Base-by-base conservation (phyloP, 2,329 filamentous ascomycete genomes). In the Alternaria solani region DNA sequence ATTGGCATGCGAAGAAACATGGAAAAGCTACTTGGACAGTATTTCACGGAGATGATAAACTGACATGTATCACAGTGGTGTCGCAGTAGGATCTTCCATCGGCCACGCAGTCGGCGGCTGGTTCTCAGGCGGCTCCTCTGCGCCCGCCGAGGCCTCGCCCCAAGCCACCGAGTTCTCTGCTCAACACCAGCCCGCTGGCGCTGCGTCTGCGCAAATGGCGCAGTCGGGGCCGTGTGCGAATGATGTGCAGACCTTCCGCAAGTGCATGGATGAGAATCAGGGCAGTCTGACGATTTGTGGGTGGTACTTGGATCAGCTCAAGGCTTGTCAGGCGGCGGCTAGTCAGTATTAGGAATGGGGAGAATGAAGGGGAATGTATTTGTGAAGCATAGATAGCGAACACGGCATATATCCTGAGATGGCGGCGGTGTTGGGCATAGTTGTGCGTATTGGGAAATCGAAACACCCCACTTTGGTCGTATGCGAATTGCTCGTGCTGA, bases 231-330 rank as follows among this genome's bases (percentile, higher is more conserved):
- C 72, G 79, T 99, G 95, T 83, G 88, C 88, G 66, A 87, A 85
- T 55, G 93, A 95, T 71, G 89, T 93, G 55, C 88, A 89, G 81
- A 88, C 87, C 82, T 98, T 99, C 86, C 94, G 93, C 75, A 91
- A 90, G 84, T 99, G 95, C 86, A 91, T 99, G 90, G 94, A 98
- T 80, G 92, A 98, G 77, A 91, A 99, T 81, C 84, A 89, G 78
- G 95, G 95, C 71, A 93, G 95, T 82, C 89, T 99, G 90, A 90
- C 91, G 78, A 96, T 97, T 78, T 99, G 95, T 84, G 91, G 91
- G 70, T 99, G 94, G 94, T 99, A 99, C 81, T 84, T 99, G 73
- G 95, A 99, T 80, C 94, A 99, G 87, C 86, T 99, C 42, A 84
- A 84, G 80, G 82, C 82, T 18, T 84, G 82, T 67, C 82, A 84